Percentiles rank a stretch among this genome's conserved stretches.
These are phyloP conservation scores for Alternaria brassicicola DNA, from an alignment of 2,329 filamentous ascomycete species.

Conservation along the genomic window DNA sequence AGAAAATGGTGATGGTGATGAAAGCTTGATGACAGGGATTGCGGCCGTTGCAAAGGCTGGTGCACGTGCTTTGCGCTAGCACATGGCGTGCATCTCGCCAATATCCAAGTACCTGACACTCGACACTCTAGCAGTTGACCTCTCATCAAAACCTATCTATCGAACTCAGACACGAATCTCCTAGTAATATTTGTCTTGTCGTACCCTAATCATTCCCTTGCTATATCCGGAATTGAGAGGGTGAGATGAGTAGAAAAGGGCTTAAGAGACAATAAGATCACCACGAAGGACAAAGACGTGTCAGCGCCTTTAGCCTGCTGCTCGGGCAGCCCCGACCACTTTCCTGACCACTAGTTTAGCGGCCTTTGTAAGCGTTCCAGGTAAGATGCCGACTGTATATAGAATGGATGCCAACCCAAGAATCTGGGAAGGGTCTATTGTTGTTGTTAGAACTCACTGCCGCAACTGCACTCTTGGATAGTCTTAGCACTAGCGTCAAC, in stretches of 20 bases:
- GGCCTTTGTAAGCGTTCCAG: background rate
- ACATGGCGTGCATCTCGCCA: background rate
- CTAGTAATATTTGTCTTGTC: background rate
- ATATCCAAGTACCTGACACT: background rate
- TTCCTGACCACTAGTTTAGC: background rate
- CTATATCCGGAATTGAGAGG: background rate
- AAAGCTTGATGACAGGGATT: constrained; percentile 20
- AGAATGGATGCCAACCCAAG: background rate
- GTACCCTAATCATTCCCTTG: background rate
- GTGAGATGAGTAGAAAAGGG: background rate
- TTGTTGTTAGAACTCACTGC: background rate
- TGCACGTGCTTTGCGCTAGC: constrained; percentile 10
- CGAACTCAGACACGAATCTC: background rate
- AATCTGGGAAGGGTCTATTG: background rate
- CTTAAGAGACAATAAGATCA: background rate
- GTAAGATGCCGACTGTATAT: background rate
- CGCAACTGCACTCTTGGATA: background rate
- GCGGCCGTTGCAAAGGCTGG: constrained; percentile 4
- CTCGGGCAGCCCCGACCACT: background rate
- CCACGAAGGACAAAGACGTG: background rate
- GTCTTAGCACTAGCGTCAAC: background rate
- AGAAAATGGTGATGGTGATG: constrained; percentile 15
- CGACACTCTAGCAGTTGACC: background rate
- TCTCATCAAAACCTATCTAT: background rate
- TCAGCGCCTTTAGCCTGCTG: background rate